Percentiles rank a stretch among this genome's conserved stretches.
Conservation (phyloP, 129 eudicot genomes). For the Centrapalus pauciflorus region DNA sequence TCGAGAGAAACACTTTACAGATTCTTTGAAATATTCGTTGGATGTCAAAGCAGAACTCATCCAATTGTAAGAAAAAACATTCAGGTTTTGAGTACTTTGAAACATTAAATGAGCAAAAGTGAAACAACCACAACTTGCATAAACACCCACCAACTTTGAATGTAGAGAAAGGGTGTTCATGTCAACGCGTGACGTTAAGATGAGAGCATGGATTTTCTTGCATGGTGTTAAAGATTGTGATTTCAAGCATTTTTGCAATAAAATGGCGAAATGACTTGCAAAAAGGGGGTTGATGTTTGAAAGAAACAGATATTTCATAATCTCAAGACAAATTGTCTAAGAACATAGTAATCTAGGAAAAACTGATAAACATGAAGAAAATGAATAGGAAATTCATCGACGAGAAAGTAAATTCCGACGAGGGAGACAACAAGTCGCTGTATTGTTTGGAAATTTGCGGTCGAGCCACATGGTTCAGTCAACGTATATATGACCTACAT, state of each 20-base stretch:
- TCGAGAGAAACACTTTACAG: conserved; percentile 50
- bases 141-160: conserved; percentile 57
- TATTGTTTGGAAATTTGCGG: too few species aligned
- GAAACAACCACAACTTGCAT: conserved; percentile 66
- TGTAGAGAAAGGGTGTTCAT: conserved; percentile 29
- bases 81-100: conserved; percentile 43
- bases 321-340: too few species aligned
- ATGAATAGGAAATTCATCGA: too few species aligned
- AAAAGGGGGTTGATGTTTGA: conserved; percentile 16
- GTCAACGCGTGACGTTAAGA: conserved; percentile 39
- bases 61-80: conserved; percentile 77
- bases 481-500: conserved; percentile 58
- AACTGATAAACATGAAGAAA: too few species aligned
- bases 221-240: conserved; percentile 39
- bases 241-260: conserved; percentile 55
- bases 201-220: conserved; percentile 51
- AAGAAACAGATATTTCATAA: conserved; percentile 31
- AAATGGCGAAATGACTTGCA: conserved; percentile 22
- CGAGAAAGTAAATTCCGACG: too few species aligned
- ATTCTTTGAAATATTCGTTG: conserved; percentile 44
- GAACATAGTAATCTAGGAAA: too few species aligned
- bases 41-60: conserved; percentile 58
- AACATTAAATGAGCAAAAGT: conserved; percentile 51
- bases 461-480: too few species aligned
- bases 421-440: too few species aligned